These are phyloP conservation scores for Globisporangium iwayamae DNA, from an alignment of 352 stramenopile species.

Conservation along the genomic window DNA sequence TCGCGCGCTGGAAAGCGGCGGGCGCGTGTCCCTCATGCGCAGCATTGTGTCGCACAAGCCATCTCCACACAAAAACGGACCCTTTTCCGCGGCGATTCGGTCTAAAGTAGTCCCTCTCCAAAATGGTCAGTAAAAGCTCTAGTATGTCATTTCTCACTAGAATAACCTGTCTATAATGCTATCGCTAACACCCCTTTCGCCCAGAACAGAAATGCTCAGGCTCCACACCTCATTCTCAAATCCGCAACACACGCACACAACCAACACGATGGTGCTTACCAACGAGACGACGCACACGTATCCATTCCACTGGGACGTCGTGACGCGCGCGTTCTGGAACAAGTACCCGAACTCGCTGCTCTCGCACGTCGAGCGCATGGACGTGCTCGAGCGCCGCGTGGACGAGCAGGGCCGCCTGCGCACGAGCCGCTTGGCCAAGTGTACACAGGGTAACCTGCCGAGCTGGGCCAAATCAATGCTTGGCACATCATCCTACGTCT, in stretches of 20 bases:
- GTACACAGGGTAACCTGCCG: slow-evolving; percentile 72
- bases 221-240: no score
- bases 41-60: no score
- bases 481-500: slow-evolving; percentile 74
- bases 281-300: slow-evolving; percentile 76
- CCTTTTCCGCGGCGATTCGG: no score
- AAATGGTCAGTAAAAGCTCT: no score
- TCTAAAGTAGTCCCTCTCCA: no score
- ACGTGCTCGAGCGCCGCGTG: slow-evolving; percentile 73
- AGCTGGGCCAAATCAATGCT: slow-evolving; percentile 66
- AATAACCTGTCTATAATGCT: no score
- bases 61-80: no score
- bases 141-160: no score
- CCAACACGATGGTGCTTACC: slow-evolving; percentile 60
- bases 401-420: slow-evolving; percentile 63
- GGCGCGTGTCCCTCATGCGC: no score
- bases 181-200: no score
- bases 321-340: slow-evolving; percentile 87
- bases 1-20: no score
- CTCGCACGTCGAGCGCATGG: slow-evolving; percentile 76
- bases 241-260: background rate
- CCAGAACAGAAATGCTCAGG: no score
- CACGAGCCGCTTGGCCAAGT: slow-evolving; percentile 69
- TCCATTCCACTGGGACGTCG: slow-evolving; percentile 80
- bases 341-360: slow-evolving; percentile 85